Evolutionary conservation across 768 basidiomycete genomes (phyloP), one percentile per base, ranked within the genome.

Genomic region (Lactarius psammicola): DNA sequence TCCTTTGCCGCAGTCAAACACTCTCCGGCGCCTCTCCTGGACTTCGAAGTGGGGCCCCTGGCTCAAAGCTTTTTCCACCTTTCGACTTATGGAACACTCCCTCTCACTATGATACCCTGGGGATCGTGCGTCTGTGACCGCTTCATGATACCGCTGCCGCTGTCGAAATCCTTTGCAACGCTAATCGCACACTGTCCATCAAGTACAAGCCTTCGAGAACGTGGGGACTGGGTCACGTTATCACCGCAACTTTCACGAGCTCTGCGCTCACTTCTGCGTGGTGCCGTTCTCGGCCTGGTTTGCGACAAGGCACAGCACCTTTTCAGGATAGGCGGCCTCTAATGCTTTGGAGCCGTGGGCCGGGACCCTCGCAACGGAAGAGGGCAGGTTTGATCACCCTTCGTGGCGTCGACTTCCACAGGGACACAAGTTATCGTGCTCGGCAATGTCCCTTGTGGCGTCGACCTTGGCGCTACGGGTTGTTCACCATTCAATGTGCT

Each of bases 21-120:
- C n/a, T 23, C n/a, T n/a, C n/a, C 11, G 28, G n/a, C n/a, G n/a
- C n/a, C 34, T 36, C n/a, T 17, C 34, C 13, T 10, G 56, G 56
- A 38, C 34, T 26, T 57, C 11, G 34, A 57, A n/a, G 34, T 57
- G 56, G 56, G 36, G 56, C 36, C 34, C 11, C n/a, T 38, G 56
- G n/a, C 15, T 56, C 33, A 23, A 26, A 23, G 34, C n/a, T 31
- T 57, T 57, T 13, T 15, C 56, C n/a, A 36, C 31, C 56, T 56
- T 56, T 20, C 33, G 34, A 33, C 7, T 34, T 11, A 11, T n/a
- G 20, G 13, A 56, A 18, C n/a, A n/a, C n/a, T 13, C 56, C 10
- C 34, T 38, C 13, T 11, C 34, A 57, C 55, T 15, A 4, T 31
- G 5, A 18, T 33, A 30, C 23, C 34, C 34, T 31, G 3, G 7